Evolutionary conservation across 2,329 filamentous ascomycete genomes (phyloP).

Genomic region (Cladophialophora chaetospira): DNA sequence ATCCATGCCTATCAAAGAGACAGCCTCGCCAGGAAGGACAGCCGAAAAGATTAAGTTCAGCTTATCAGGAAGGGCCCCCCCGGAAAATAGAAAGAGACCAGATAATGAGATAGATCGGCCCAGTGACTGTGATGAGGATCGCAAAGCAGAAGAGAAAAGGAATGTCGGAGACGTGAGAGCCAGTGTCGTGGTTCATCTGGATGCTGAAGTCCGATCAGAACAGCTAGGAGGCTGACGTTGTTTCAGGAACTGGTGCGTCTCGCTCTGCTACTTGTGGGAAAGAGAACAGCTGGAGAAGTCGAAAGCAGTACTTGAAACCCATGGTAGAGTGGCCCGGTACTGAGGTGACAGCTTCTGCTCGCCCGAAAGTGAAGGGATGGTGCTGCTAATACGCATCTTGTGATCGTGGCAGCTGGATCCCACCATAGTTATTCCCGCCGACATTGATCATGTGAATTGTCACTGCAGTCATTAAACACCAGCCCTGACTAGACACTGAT

Average conservation of each 20-base stretch:
- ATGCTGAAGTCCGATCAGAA: background rate
- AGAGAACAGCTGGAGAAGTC: background rate
- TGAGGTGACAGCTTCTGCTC: background rate
- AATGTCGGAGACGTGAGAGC: background rate
- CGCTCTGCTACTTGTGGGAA: background rate
- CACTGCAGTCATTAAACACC: background rate
- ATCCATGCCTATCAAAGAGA: background rate
- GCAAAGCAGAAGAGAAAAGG: slow-evolving; percentile 12
- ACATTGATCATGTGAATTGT: background rate
- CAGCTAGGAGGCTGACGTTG: too few species aligned
- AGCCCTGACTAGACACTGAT: slow-evolving; percentile 66
- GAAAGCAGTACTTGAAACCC: background rate
- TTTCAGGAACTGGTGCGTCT: too few species aligned
- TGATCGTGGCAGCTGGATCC: background rate
- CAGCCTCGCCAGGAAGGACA: too few species aligned
- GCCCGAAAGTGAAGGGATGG: background rate
- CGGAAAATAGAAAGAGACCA: slow-evolving; percentile 1
- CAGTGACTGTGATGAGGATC: background rate
- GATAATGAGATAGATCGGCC: slow-evolving; percentile 8
- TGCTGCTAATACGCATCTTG: background rate
- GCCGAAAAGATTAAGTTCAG: too few species aligned
- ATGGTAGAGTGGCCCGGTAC: background rate
- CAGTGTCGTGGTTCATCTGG: background rate
- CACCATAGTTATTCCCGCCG: background rate
- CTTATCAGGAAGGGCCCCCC: too few species aligned